These are phyloP conservation scores for Solanum clarkiae DNA, from an alignment of 257 asterid genomes.

Conservation along the genomic window DNA sequence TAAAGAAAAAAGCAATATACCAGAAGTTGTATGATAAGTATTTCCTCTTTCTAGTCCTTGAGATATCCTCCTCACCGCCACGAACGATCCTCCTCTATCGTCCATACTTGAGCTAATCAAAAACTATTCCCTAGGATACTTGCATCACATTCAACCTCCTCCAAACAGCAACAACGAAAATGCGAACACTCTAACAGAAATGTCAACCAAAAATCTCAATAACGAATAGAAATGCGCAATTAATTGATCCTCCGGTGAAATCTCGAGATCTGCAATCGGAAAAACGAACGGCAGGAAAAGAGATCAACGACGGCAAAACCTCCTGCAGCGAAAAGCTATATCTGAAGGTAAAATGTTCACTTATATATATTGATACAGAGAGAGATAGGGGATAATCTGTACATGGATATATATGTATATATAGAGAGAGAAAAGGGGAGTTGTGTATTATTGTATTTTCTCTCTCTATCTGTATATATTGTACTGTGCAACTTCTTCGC, in stretches of 20 bases:
- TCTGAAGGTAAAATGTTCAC: neutral
- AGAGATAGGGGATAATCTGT: neutral
- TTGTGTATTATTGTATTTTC: neutral
- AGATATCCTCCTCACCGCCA: slow-evolving; percentile 89
- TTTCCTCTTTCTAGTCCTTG: slow-evolving; percentile 80
- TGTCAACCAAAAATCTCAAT: neutral
- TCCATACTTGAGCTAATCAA: slow-evolving; percentile 27
- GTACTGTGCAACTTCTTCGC: neutral
- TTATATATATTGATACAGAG: neutral
- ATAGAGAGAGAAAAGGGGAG: neutral
- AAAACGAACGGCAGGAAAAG: neutral
- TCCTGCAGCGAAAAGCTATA: neutral
- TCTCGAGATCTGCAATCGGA: neutral
- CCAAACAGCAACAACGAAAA: neutral
- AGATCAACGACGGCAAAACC: neutral
- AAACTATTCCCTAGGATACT: neutral
- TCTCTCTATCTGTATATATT: neutral
- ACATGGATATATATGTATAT: neutral
- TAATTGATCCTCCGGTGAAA: neutral
- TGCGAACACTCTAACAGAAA: neutral
- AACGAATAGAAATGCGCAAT: neutral
- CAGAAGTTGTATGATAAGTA: slow-evolving; percentile 79
- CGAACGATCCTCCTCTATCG: slow-evolving; percentile 89
- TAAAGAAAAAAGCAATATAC: slow-evolving; percentile 16
- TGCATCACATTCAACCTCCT: neutral